A percentile compares a stretch with the other conserved stretches of the same genome.
Conservation (phyloP, 306 rosid genomes). For the Prinsepia uniflora region DNA sequence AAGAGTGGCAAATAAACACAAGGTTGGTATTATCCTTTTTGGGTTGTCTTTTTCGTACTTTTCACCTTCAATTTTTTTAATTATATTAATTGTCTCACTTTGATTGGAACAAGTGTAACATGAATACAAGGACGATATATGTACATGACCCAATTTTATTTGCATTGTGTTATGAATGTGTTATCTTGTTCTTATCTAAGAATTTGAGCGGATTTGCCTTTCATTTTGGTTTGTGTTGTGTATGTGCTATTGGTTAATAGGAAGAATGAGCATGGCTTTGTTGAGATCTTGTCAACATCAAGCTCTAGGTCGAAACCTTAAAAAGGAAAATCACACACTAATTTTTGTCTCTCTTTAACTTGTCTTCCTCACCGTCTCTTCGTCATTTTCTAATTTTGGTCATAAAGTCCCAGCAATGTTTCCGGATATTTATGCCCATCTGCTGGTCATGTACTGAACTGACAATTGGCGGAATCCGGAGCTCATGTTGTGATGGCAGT, state of each 20-base stretch:
- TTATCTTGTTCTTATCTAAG: not conserved
- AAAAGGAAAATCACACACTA: not conserved
- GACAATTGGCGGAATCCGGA: too few relatives aligned
- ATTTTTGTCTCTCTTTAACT: not conserved
- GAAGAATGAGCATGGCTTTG: conserved; percentile 9
- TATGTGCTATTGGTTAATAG: not conserved
- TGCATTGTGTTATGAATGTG: not conserved
- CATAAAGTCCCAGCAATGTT: conserved; percentile 19
- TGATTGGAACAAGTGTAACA: too few relatives aligned
- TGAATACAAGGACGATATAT: not conserved
- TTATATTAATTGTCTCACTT: too few relatives aligned
- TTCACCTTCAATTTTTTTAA: too few relatives aligned
- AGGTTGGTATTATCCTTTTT: too few relatives aligned
- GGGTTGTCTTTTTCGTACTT: too few relatives aligned
- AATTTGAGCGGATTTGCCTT: conserved; percentile 24
- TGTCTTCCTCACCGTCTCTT: conserved; percentile 20
- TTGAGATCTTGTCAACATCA: conserved; percentile 41
- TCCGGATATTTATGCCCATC: conserved; percentile 27
- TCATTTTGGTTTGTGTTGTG: conserved; percentile 20
- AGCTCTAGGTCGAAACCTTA: conserved; percentile 9
- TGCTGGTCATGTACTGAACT: too few relatives aligned
- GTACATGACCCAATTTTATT: not conserved
- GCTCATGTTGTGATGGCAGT: too few relatives aligned
- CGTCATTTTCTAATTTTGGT: conserved; percentile 33
- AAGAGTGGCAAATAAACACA: too few relatives aligned